Evolutionary conservation across 2,329 filamentous ascomycete genomes (phyloP), one percentile per base, ranked within the genome.

Genomic region (Dothistroma pini): DNA sequence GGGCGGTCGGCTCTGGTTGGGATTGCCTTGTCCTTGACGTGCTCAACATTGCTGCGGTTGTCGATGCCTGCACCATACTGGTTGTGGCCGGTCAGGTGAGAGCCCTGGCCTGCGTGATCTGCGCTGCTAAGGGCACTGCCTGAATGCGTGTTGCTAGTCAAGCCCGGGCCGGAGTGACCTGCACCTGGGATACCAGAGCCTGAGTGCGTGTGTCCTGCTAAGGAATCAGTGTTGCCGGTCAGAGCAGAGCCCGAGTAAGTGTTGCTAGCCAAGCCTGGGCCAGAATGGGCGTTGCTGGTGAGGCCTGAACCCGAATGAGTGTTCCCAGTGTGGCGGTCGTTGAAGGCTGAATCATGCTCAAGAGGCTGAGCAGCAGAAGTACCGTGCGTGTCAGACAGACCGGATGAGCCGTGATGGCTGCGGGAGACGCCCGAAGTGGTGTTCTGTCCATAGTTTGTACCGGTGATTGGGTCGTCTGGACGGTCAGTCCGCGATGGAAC

Each of bases 11-110:
- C 51, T 29, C 62, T 50, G 53, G 57, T 59, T 41, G 29, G 48
- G 44, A 38, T 54, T 38, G 62, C 52, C 41, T 56, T 61, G 35
- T 64, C 62, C 54, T 64, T 64, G 19, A 55, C 51, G 50, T 64
- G 62, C n/a, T 64, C 62, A 59, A 62, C 58, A 31, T 53, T 44
- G 11, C 53, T 51, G 53, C 59, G 57, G 57, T 64, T 60, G 57
- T 62, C 62, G 29, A 54, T 56, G 38, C 58, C 54, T 29, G 47
- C 21, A 14, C 41, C 50, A 38, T 34, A 53, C 50, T 58, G 56
- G 50, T 25, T 22, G 31, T 54, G 38, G 34, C 55, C 47, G 34
- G 29, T 50, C 41, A 60, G 21, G 58, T 47, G n/a, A 41, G 58
- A 12, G 52, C 54, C 21, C 47, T 53, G 49, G 25, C 47, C 47